Conservation (phyloP, 495 filamentous ascomycete genomes). For the Penicillium egyptiacum region DNA sequence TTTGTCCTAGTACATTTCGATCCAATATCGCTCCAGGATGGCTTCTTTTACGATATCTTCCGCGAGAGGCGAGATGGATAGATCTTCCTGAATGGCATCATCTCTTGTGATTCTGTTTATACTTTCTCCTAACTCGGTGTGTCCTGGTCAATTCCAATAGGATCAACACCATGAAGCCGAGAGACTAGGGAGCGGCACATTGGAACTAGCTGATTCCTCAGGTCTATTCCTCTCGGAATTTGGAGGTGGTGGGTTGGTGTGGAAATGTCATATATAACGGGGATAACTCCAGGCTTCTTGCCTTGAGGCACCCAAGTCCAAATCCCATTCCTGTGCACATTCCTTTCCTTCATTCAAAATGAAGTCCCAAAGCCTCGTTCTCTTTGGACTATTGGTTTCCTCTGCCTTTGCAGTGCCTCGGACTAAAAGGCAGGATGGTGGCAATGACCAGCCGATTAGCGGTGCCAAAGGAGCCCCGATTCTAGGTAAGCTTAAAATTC, state of each 20-base stretch:
- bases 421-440: slow-evolving; percentile 35
- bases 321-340: background rate
- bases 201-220: background rate
- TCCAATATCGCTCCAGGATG: background rate
- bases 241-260: background rate
- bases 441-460: slow-evolving; percentile 54
- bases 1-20: background rate
- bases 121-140: background rate
- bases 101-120: background rate
- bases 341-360: slow-evolving; percentile 15
- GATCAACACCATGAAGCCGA: background rate
- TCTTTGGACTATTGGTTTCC: slow-evolving; percentile 21
- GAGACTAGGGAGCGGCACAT: background rate
- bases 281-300: background rate
- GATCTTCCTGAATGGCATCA: slow-evolving; percentile 14
- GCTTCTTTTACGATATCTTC: slow-evolving; percentile 1
- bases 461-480: slow-evolving; percentile 58
- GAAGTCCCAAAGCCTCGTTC: slow-evolving; percentile 18
- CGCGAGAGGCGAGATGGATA: slow-evolving; percentile 5
- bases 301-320: background rate
- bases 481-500: slow-evolving; percentile 39
- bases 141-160: background rate
- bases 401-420: slow-evolving; percentile 27
- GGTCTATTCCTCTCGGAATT: background rate
- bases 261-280: slow-evolving; percentile 1